Conservation (phyloP, 1,139 yeast genomes). For the Saccharomycopsis hybrid region DNA sequence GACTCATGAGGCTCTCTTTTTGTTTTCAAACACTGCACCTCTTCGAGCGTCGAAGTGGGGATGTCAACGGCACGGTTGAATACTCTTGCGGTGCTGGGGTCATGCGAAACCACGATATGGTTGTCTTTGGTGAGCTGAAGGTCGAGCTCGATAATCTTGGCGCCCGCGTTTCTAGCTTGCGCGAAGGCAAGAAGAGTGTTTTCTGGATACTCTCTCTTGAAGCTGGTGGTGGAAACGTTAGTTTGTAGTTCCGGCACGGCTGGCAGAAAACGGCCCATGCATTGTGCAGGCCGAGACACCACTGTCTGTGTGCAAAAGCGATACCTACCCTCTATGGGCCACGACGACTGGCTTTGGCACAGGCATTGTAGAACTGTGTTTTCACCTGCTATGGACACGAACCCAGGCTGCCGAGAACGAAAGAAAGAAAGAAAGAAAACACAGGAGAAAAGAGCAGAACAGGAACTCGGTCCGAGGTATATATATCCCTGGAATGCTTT, state of each 20-base stretch:
- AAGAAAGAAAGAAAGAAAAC: too few species aligned
- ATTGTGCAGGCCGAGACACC: not conserved
- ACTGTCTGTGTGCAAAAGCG: not conserved
- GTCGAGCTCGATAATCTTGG: conserved; percentile 75
- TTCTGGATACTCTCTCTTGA: conserved; percentile 18
- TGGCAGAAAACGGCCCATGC: not conserved
- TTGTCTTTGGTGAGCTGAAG: conserved; percentile 73
- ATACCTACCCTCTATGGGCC: not conserved
- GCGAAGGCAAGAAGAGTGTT: conserved; percentile 50
- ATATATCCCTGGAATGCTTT: too few species aligned
- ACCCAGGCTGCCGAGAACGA: too few species aligned
- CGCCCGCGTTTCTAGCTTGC: conserved; percentile 65
- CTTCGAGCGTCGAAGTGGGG: conserved; percentile 32
- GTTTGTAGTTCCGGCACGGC: not conserved
- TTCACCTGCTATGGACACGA: not conserved
- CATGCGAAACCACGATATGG: conserved; percentile 68
- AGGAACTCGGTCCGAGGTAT: too few species aligned
- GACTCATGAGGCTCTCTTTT: conserved; percentile 45
- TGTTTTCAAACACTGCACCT: conserved; percentile 48
- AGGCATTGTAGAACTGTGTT: not conserved
- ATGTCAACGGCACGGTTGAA: conserved; percentile 33
- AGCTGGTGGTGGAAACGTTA: conserved; percentile 15
- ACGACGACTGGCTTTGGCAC: not conserved
- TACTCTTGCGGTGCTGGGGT: conserved; percentile 32
- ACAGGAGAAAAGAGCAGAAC: too few species aligned